Base-by-base conservation (phyloP, 768 basidiomycete species). In the Xanthoconium purpureum region DNA sequence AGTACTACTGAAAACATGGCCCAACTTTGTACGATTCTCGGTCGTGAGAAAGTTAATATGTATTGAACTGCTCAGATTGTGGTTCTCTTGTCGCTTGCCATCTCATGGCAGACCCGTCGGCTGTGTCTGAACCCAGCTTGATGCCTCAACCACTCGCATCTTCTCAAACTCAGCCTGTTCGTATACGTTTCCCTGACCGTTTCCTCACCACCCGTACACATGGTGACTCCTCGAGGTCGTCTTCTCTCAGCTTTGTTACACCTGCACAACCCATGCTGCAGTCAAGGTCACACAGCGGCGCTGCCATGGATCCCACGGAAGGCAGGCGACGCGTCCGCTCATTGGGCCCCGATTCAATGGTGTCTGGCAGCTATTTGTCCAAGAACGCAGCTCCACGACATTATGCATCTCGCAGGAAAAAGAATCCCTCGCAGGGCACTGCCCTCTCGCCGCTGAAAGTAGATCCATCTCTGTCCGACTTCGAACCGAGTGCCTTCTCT, bases 401-500 rank as follows among this genome's bases (percentile, higher is more conserved):
- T n/a, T 40, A 56, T 53, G 63, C 56, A 29, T 63, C 66, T 46
- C 64, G 61, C 33, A 57, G 56, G 42, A 66, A 55, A 58, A 68
- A 64, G 43, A 53, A 47, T 29, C 52, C 46, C 7, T 37, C 48
- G 37, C 67, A 59, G 44, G 24, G 52, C 10, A 24, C 51, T 18
- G 36, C 56, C 33, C 46, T 62, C 58, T 64, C 64, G 17, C 56
- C 61, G 11, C 55, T 60, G 24, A 74, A 60, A 63, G 63, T 59
- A 54, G 74, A 65, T 61, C 62, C 53, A 20, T 61, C 61, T 42
- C 50, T 66, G 43, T 59, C 64, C 59, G 74, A 76, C 54, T 74
- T 75, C 49, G 74, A 72, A 56, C 73, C 75, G 15, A 68, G 68
- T 24, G 70, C 73, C 33, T 87, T 89, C 70, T 87, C 87, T 1